These are phyloP conservation scores for Candida hispaniensis DNA, from an alignment of 805 yeast genomes.

Conservation along the genomic window DNA sequence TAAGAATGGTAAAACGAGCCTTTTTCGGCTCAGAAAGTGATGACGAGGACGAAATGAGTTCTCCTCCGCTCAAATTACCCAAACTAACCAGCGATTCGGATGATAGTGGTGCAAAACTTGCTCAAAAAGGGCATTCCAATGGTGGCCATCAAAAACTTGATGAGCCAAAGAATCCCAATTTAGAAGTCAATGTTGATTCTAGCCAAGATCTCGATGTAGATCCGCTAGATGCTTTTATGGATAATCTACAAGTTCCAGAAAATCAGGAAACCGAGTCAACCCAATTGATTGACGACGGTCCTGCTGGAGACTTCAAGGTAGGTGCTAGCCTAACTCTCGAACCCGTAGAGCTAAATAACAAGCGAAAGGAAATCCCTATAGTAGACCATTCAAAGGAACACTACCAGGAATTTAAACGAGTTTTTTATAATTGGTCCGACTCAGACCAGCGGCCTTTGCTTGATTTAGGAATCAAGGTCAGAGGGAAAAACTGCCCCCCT, in stretches of 20 bases:
- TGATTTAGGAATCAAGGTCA: slow-evolving; percentile 59
- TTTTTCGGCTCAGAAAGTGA: slow-evolving; percentile 1
- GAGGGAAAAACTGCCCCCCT: slow-evolving; percentile 46
- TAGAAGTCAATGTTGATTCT: too few species aligned
- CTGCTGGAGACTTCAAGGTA: slow-evolving; percentile 24
- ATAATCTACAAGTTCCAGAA: slow-evolving; percentile 17
- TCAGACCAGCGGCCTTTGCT: slow-evolving; percentile 40
- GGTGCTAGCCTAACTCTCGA: slow-evolving; percentile 25
- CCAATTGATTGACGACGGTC: slow-evolving; percentile 17
- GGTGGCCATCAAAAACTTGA: slow-evolving; percentile 15
- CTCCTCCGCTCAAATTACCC: slow-evolving; percentile 18
- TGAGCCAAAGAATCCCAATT: slow-evolving; percentile 20
- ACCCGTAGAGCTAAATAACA: slow-evolving; percentile 32
- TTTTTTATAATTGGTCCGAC: slow-evolving; percentile 55
- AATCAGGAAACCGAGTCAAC: too few species aligned
- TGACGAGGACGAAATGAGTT: slow-evolving; percentile 7
- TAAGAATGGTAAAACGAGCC: slow-evolving; percentile 2
- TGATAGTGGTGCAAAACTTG: slow-evolving; percentile 4
- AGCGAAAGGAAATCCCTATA: slow-evolving; percentile 41
- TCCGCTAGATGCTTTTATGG: slow-evolving; percentile 40
- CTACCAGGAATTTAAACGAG: slow-evolving; percentile 47
- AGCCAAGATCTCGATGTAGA: slow-evolving; percentile 32
- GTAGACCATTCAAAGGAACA: slow-evolving; percentile 38
- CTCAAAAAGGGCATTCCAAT: slow-evolving; percentile 6
- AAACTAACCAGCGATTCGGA: slow-evolving; percentile 18